Base-by-base conservation (phyloP, 805 yeast genomes). In the Zygosaccharomyces pseudorouxii region DNA sequence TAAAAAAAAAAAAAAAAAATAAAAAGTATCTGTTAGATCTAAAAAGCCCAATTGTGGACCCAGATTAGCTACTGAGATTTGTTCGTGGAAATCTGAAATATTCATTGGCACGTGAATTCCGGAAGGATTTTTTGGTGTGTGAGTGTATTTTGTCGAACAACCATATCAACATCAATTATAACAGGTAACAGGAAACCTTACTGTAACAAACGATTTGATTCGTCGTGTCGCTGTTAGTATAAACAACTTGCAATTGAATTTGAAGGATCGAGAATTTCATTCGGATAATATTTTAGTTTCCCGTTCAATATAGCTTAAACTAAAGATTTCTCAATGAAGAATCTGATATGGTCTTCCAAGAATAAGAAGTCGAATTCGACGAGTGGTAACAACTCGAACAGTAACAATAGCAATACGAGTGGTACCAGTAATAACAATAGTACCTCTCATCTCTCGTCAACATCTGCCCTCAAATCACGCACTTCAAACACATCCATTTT, bases 261-360 rank as follows among this genome's bases (percentile, higher is more conserved):
- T 25, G 28, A 8, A 25, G 11, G 28, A 25, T 25, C 12, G 11
- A 25, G 28, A 25, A 10, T 25, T 25, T 10, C 28, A 25, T 9
- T 25, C 11, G 28, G 11, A 25, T 25, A 25, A 25, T 25, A 25
- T 16, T 33, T 33, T 33, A 33, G 16, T 33, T 33, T 33, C 16
- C 37, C 37, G 18, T 30, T 16, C 37, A 18, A 33, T 33, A 33
- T 6, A 33, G 37, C 29, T 29, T 18, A 23, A 28, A 23, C 14
- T 12, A 10, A 4, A 30, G 22, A 11, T 14, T 29, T 29, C 44
- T 33, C 23, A 29, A 58, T 58, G 62, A 58, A 57, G 45, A 52
- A 56, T 16, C 52, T 58, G 45, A 49, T 58, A 42, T 58, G 62
- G 62, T 56, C 61, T 23, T 54, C 58, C 6, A 57, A 50, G 53